Conservation (phyloP, 176 grass and related monocot genomes). For the Coix lacrymajobi region DNA sequence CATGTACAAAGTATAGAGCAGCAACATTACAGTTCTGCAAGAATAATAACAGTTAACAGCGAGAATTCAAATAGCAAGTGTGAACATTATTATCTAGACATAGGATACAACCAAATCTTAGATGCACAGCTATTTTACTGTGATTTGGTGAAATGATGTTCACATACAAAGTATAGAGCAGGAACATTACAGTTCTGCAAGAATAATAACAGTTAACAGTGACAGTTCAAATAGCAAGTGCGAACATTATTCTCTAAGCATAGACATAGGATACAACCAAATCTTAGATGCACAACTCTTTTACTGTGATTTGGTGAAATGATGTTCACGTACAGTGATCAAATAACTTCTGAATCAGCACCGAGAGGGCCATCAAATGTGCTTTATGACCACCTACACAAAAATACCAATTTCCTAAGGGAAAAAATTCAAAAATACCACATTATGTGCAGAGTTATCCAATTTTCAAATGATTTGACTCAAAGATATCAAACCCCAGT, state of each 20-base stretch:
- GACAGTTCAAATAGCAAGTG: too few species aligned
- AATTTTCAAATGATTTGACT: background rate
- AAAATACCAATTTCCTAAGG: background rate
- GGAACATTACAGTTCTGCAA: background rate
- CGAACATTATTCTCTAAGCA: too few species aligned
- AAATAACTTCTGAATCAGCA: background rate
- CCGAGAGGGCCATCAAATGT: background rate
- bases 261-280: too few species aligned
- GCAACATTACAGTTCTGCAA: background rate
- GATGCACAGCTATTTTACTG: background rate
- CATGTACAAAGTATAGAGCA: background rate
- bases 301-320: background rate
- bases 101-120: background rate
- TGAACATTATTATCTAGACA: background rate
- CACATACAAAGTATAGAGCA: background rate
- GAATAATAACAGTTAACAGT: background rate
- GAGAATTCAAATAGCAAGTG: background rate
- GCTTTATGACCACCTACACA: background rate
- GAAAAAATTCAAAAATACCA: background rate
- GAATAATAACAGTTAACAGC: background rate
- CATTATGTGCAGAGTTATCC: background rate
- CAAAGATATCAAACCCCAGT: background rate
- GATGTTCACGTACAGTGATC: background rate
- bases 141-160: background rate
- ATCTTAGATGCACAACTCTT: too few species aligned